Evolutionary conservation across 2,329 filamentous ascomycete genomes (phyloP).

Genomic region (Aspergillus cejpii): DNA sequence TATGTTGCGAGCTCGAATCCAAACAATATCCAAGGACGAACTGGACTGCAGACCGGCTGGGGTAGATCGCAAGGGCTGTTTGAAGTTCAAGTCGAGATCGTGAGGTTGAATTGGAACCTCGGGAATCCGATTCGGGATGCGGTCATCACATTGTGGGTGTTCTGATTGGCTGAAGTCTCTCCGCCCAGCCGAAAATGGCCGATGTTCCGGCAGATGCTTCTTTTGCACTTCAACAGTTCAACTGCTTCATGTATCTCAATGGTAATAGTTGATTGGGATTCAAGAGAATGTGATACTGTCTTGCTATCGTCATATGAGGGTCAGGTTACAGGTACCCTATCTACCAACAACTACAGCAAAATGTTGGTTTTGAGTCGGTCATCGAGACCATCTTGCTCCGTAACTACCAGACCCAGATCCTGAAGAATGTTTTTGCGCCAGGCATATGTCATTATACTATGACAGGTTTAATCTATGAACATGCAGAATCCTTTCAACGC

Average conservation of each 20-base stretch:
- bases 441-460: not conserved
- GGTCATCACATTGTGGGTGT: constrained; percentile 33
- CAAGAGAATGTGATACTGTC: not conserved
- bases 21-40: not conserved
- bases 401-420: constrained; percentile 1
- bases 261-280: not conserved
- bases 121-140: constrained; percentile 36
- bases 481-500: not conserved
- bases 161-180: constrained; percentile 32
- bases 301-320: no score
- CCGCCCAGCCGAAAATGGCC: constrained; percentile 38
- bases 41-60: not conserved
- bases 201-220: constrained; percentile 19
- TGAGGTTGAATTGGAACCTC: constrained; percentile 34
- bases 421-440: constrained; percentile 12
- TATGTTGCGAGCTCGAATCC: not conserved
- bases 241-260: not conserved
- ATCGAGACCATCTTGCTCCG: not conserved
- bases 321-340: not conserved
- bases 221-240: not conserved
- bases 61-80: not conserved
- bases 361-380: no score
- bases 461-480: not conserved
- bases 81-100: constrained; percentile 3
- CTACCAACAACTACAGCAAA: no score